phyloP scores from a whole-genome alignment of 2,329 filamentous ascomycete genomes.

The Lachnellula hyalina region DNA sequence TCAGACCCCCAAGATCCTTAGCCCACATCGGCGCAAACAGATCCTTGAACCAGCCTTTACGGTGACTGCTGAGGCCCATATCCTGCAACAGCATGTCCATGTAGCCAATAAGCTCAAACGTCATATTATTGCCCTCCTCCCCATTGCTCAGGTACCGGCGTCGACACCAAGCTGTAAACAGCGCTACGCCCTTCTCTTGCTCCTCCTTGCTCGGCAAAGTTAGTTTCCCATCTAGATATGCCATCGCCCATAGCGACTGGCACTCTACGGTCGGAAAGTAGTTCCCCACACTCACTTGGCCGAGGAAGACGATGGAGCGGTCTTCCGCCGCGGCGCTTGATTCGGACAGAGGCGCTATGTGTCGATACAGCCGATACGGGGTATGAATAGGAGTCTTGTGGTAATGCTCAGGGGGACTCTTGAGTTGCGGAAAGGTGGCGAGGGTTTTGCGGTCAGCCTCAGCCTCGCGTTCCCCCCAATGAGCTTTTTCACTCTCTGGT shows the following conservation, averaged over 20 bases:
- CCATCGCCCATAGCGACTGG: constrained; percentile 27
- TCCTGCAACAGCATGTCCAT: constrained; percentile 27
- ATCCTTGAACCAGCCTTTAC: constrained; percentile 25
- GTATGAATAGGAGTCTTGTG: constrained; percentile 10
- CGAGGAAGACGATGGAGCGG: constrained; percentile 26
- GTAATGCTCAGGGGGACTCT: constrained; percentile 24
- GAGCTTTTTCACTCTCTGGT: constrained; percentile 11
- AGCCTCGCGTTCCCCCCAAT: constrained; percentile 23
- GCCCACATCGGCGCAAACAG: constrained; percentile 24
- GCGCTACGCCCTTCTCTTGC: constrained; percentile 21
- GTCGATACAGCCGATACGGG: constrained; percentile 24
- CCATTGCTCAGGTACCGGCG: constrained; percentile 28
- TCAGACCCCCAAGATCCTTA: constrained; percentile 20
- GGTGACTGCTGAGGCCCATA: constrained; percentile 24
- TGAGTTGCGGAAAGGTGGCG: constrained; percentile 22
- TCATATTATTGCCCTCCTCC: constrained; percentile 23
- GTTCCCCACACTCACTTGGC: constrained; percentile 21
- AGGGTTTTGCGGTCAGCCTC: constrained; percentile 22
- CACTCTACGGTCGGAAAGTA: constrained; percentile 25
- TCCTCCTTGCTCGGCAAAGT: constrained; percentile 16
- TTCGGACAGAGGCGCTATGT: constrained; percentile 22
- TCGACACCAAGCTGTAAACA: constrained; percentile 25
- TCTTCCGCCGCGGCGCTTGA: constrained; percentile 8
- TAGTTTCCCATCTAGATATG: constrained; percentile 25
- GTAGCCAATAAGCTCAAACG: constrained; percentile 27